A percentile compares a stretch with the other conserved stretches of the same genome.
phyloP scores from a whole-genome alignment of 2,329 filamentous ascomycete genomes.

The Cercospora berteroae region DNA sequence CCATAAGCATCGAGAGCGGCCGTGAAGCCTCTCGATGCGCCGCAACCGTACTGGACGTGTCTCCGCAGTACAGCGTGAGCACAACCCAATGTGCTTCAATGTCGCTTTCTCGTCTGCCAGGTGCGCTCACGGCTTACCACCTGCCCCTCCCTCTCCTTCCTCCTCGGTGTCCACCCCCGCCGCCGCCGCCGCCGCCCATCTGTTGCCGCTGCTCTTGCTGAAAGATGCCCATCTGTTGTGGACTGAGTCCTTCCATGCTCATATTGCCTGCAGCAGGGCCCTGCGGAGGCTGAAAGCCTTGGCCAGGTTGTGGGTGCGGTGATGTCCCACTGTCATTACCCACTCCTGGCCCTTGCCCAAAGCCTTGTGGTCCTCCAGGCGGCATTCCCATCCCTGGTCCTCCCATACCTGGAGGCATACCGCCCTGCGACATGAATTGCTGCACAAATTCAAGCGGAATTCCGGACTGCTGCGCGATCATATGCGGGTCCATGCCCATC shows the following conservation, averaged over 20 bases:
- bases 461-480: constrained; percentile 52
- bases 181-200: constrained; percentile 10
- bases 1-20: neutral
- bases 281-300: constrained; percentile 33
- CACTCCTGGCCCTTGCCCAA: constrained; percentile 28
- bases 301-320: constrained; percentile 29
- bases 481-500: constrained; percentile 48
- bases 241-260: constrained; percentile 36
- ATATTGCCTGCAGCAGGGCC: constrained; percentile 26
- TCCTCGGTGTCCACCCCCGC: constrained; percentile 32
- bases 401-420: constrained; percentile 26
- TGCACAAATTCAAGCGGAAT: constrained; percentile 22
- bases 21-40: neutral
- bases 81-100: neutral
- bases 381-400: constrained; percentile 17
- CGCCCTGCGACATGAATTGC: constrained; percentile 36
- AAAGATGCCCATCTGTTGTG: constrained; percentile 40
- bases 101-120: neutral
- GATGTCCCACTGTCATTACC: constrained; percentile 22
- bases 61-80: neutral
- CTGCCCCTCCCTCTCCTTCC: constrained; percentile 28
- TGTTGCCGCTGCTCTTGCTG: constrained; percentile 33
- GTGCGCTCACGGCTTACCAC: constrained; percentile 8
- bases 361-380: constrained; percentile 19
- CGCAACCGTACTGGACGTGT: neutral